phyloP scores from a whole-genome alignment of 176 grass and related monocot genomes.

The Guadua angustifolia region DNA sequence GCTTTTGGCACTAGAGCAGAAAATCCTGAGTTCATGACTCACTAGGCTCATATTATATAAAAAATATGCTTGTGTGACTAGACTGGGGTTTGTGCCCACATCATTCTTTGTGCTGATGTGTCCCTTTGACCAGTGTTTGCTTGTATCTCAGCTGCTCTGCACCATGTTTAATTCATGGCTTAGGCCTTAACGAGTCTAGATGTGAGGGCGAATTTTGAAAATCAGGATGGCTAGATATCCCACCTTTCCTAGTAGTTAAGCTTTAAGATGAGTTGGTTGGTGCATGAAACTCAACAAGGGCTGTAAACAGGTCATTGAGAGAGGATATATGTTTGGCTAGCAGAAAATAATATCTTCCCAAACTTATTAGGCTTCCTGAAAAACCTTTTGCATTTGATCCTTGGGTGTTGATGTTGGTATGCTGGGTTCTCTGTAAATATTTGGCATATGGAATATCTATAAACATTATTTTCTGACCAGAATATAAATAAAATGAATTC shows the following conservation, averaged over 20 bases:
- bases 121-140: background rate
- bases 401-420: background rate
- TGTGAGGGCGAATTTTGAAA: background rate
- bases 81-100: background rate
- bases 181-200: background rate
- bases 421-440: too few species aligned
- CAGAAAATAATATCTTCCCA: background rate
- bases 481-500: background rate
- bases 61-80: background rate
- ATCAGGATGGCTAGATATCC: background rate
- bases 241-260: background rate
- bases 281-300: background rate
- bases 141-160: background rate
- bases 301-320: background rate
- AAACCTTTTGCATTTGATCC: background rate
- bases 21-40: background rate
- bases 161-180: background rate
- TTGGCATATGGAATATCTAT: background rate
- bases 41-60: background rate
- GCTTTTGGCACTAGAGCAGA: background rate
- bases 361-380: too few species aligned
- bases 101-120: background rate
- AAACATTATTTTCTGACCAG: background rate
- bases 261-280: background rate
- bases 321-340: background rate